phyloP scores from a whole-genome alignment of 176 grass and related monocot species.

The Triticum urartu region DNA sequence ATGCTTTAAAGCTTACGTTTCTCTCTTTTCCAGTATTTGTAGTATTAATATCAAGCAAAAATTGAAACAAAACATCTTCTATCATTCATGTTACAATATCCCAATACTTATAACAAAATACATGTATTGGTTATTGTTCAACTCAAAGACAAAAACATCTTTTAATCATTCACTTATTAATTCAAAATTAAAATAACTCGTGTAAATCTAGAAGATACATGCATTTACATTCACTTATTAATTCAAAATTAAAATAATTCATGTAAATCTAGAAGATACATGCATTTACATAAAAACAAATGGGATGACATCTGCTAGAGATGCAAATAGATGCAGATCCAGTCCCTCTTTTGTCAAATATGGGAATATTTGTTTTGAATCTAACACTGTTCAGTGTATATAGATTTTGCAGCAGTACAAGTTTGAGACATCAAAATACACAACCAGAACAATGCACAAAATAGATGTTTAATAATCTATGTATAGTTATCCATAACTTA shows the following conservation, averaged over 20 bases:
- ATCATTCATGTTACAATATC: background rate
- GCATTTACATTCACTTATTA: background rate
- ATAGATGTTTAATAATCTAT: background rate
- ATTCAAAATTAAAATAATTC: background rate
- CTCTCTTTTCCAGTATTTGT: background rate
- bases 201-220: background rate
- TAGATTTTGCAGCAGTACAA: background rate
- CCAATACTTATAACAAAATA: background rate
- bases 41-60: conserved; percentile 1
- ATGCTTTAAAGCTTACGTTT: background rate
- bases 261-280: background rate
- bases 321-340: background rate
- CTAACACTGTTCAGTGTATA: background rate
- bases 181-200: background rate
- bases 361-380: background rate
- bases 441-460: background rate
- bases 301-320: background rate
- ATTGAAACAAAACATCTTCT: background rate
- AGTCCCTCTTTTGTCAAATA: background rate
- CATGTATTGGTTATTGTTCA: conserved; percentile 7
- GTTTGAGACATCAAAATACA: background rate
- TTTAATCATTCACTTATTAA: background rate
- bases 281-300: background rate
- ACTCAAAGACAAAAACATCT: background rate
- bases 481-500: background rate